Conservation (phyloP, 192 early-diverging fungal species). For the Rhizophagus sp. region DNA sequence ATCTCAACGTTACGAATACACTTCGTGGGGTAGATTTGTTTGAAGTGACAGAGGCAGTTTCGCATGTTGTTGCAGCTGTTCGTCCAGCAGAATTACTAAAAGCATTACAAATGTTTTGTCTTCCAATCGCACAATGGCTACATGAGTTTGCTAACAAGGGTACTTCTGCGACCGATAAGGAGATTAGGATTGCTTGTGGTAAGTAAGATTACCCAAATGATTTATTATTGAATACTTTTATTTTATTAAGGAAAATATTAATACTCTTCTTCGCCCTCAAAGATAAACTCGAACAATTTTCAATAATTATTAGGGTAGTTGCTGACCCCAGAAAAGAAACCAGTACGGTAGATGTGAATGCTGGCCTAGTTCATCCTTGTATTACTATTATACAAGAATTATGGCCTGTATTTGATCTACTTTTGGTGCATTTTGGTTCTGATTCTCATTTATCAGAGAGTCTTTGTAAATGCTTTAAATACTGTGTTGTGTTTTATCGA, state of each 20-base stretch:
- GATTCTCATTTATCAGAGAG: constrained; percentile 50
- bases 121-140: constrained; percentile 73
- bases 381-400: constrained; percentile 64
- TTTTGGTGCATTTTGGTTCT: constrained; percentile 54
- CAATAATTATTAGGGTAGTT: constrained; percentile 11
- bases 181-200: constrained; percentile 42
- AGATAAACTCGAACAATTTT: constrained; percentile 33
- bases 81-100: constrained; percentile 58
- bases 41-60: constrained; percentile 87
- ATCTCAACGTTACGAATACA: constrained; percentile 67
- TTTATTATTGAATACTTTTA: background rate
- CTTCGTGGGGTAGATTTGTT: constrained; percentile 68
- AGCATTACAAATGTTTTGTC: constrained; percentile 71
- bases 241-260: constrained; percentile 49
- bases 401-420: constrained; percentile 71
- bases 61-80: constrained; percentile 84
- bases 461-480: constrained; percentile 57
- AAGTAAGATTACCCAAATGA: constrained; percentile 1
- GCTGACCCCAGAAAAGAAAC: constrained; percentile 14
- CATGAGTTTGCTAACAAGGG: constrained; percentile 57
- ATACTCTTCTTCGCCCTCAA: constrained; percentile 13
- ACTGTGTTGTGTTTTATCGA: constrained; percentile 59
- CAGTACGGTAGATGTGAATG: constrained; percentile 13
- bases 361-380: constrained; percentile 61
- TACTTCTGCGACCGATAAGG: constrained; percentile 36